Evolutionary conservation across 1,284 basidiomycete species (phyloP).

Genomic region (Ganoderma lingzhi): DNA sequence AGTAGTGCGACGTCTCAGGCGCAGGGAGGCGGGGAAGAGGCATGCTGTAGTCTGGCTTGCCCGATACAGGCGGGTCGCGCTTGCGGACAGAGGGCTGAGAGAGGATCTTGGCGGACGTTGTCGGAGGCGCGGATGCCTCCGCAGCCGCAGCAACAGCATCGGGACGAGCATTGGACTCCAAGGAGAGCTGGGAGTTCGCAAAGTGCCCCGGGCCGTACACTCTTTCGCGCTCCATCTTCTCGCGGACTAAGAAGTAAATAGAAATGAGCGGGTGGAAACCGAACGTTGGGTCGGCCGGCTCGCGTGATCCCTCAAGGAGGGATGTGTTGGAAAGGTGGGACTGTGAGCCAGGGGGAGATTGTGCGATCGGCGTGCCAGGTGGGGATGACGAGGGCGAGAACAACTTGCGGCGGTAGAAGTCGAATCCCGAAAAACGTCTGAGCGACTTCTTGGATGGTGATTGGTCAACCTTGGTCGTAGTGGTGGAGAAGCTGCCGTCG

Average conservation of each 20-base stretch:
- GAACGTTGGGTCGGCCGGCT: slow-evolving; percentile 82
- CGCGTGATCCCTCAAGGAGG: slow-evolving; percentile 54
- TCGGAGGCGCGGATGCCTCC: slow-evolving; percentile 36
- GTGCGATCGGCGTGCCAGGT: slow-evolving; percentile 51
- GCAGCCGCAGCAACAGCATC: slow-evolving; percentile 32
- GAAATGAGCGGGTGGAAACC: slow-evolving; percentile 96
- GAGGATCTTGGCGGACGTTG: slow-evolving; percentile 40
- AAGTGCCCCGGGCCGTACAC: slow-evolving; percentile 96
- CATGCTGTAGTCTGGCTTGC: slow-evolving; percentile 82
- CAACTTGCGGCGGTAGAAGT: slow-evolving; percentile 93
- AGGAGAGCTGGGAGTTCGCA: slow-evolving; percentile 85
- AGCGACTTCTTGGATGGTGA: slow-evolving; percentile 61
- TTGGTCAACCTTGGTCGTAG: slow-evolving; percentile 49
- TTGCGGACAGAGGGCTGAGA: slow-evolving; percentile 39
- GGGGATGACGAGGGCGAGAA: slow-evolving; percentile 78
- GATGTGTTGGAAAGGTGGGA: slow-evolving; percentile 58
- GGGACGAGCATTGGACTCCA: slow-evolving; percentile 40
- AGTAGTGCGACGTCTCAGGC: slow-evolving; percentile 82
- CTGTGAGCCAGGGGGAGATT: slow-evolving; percentile 64
- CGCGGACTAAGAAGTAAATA: slow-evolving; percentile 95
- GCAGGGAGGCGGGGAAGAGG: slow-evolving; percentile 82
- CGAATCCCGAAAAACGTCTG: slow-evolving; percentile 88
- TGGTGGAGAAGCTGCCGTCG: slow-evolving; percentile 50
- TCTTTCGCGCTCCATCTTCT: slow-evolving; percentile 94
- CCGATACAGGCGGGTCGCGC: slow-evolving; percentile 35